Conservation (phyloP, 2,329 filamentous ascomycete species). For the Hypoxylon sp. region DNA sequence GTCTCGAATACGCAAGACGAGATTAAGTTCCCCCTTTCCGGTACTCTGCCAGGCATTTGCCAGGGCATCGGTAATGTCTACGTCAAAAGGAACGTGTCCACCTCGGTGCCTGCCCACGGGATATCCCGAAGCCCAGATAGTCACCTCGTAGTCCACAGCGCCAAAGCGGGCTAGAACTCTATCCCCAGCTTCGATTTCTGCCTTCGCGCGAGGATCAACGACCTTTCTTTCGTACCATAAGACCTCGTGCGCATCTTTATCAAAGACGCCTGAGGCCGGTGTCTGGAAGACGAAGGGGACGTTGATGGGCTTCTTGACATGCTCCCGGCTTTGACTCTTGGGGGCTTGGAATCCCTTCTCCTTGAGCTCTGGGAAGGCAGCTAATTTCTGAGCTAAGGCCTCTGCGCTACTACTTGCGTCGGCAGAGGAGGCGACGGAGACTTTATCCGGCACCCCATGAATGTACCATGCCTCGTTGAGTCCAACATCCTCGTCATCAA, state of each 20-base stretch:
- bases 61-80: conserved; percentile 70
- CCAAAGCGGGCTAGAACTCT: conserved; percentile 69
- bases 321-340: conserved; percentile 51
- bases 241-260: conserved; percentile 75
- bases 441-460: conserved; percentile 63
- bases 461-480: conserved; percentile 68
- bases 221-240: conserved; percentile 75
- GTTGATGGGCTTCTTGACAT: conserved; percentile 68
- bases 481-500: conserved; percentile 75
- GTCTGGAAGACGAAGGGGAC: conserved; percentile 78
- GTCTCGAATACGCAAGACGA: conserved; percentile 73
- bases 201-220: conserved; percentile 63
- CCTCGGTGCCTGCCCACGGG: conserved; percentile 70
- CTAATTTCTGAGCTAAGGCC: conserved; percentile 63
- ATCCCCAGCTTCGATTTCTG: conserved; percentile 59
- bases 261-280: conserved; percentile 73
- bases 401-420: conserved; percentile 52
- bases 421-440: conserved; percentile 51
- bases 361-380: conserved; percentile 65
- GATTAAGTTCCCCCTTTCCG: conserved; percentile 54
- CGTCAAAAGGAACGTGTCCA: conserved; percentile 71
- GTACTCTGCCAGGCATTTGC: conserved; percentile 44
- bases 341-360: conserved; percentile 61
- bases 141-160: conserved; percentile 74
- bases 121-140: conserved; percentile 68